These are phyloP conservation scores for Candida schatavii DNA, from an alignment of 805 yeast genomes.

Conservation along the genomic window DNA sequence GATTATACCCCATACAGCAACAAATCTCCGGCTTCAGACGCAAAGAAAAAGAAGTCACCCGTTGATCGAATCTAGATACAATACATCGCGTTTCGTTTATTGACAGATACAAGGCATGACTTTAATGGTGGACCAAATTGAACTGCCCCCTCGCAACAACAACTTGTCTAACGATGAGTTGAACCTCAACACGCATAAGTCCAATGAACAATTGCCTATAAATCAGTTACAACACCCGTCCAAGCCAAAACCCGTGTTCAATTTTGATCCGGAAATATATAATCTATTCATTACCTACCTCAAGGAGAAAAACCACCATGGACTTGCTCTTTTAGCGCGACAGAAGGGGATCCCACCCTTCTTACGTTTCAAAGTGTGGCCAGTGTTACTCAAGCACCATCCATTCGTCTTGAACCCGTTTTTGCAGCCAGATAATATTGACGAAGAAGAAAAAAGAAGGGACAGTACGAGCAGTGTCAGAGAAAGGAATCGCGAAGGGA, in stretches of 20 bases:
- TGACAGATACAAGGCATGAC: neutral
- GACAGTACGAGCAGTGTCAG: slow-evolving; percentile 1
- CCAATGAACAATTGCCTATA: slow-evolving; percentile 1
- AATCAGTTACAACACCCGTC: slow-evolving; percentile 1
- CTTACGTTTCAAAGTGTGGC: slow-evolving; percentile 80
- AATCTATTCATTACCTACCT: slow-evolving; percentile 56
- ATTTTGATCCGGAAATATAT: slow-evolving; percentile 45
- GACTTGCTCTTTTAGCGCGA: slow-evolving; percentile 76
- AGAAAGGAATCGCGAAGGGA: neutral
- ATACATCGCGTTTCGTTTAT: too few relatives aligned
- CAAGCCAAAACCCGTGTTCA: slow-evolving; percentile 18
- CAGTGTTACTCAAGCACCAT: slow-evolving; percentile 72
- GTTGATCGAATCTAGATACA: too few relatives aligned
- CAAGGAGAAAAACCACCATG: slow-evolving; percentile 60
- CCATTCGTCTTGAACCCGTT: slow-evolving; percentile 81
- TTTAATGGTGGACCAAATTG: neutral
- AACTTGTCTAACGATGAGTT: neutral
- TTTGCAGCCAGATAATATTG: slow-evolving; percentile 53
- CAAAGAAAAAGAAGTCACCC: too few relatives aligned
- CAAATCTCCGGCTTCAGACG: too few relatives aligned
- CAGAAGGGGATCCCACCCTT: slow-evolving; percentile 84
- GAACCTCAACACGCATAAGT: neutral
- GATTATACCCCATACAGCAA: too few relatives aligned
- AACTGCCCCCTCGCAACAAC: neutral
- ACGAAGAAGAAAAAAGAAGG: slow-evolving; percentile 15